Evolutionary conservation across 805 yeast species (phyloP).

Genomic region (Barnettozyma wickerhamii): DNA sequence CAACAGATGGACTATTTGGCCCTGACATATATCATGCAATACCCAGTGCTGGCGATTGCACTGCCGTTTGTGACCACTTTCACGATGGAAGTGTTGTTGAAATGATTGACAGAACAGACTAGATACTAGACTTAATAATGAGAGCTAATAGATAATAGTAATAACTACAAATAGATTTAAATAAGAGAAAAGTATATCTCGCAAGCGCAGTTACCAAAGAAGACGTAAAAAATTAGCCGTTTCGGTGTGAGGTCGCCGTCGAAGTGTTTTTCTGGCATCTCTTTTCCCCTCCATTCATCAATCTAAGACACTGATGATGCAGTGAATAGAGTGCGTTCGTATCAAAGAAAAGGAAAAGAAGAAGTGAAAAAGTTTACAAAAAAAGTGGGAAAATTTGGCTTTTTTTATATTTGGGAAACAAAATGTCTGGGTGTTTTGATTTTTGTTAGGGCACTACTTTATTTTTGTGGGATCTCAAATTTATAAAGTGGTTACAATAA

Average conservation of each 20-base stretch:
- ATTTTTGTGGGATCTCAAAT: not conserved
- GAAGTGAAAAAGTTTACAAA: constrained; percentile 7
- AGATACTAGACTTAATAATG: too few relatives aligned
- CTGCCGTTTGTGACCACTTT: constrained; percentile 23
- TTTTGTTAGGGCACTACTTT: not conserved
- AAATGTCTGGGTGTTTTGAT: not conserved
- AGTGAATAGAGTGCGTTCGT: constrained; percentile 44
- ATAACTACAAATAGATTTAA: too few relatives aligned
- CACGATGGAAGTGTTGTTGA: constrained; percentile 11
- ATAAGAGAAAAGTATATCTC: constrained; percentile 28
- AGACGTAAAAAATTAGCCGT: constrained; percentile 26
- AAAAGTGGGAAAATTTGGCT: not conserved
- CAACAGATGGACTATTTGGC: constrained; percentile 24
- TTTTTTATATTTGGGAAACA: too few relatives aligned
- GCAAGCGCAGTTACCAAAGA: constrained; percentile 37
- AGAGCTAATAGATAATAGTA: not conserved
- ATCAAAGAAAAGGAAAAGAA: constrained; percentile 27
- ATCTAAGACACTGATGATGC: constrained; percentile 31
- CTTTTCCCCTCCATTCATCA: constrained; percentile 45
- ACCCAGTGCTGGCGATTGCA: constrained; percentile 20
- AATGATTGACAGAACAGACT: not conserved
- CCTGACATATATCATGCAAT: constrained; percentile 21
- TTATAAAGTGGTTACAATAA: too few relatives aligned
- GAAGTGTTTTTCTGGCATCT: constrained; percentile 32
- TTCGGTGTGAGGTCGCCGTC: constrained; percentile 36